These are phyloP conservation scores for Cynanchum wilfordii DNA, from an alignment of 257 asterid genomes.

Conservation along the genomic window DNA sequence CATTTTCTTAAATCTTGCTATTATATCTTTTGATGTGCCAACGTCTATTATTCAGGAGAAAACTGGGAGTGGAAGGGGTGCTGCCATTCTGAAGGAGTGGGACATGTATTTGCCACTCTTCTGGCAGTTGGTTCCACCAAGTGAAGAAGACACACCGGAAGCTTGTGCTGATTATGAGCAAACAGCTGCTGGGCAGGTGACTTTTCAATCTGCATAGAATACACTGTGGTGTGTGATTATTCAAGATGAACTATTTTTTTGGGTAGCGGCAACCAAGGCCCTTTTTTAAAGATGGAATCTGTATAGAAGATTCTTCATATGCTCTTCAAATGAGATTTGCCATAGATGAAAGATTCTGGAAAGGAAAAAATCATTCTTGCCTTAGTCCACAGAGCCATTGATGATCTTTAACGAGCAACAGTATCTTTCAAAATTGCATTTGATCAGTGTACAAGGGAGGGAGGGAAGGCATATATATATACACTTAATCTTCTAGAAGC, in stretches of 20 bases:
- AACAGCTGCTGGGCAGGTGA: conserved; percentile 53
- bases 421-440: conserved; percentile 7
- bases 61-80: conserved; percentile 82
- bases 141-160: conserved; percentile 98
- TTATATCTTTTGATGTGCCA: neutral
- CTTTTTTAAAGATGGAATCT: neutral
- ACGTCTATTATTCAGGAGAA: conserved; percentile 47
- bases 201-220: conserved; percentile 58
- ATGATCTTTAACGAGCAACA: conserved; percentile 1
- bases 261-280: conserved; percentile 4
- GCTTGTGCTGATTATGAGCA: conserved; percentile 70
- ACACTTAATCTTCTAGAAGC: neutral
- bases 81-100: conserved; percentile 71
- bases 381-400: neutral
- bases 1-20: neutral
- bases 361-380: neutral
- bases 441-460: conserved; percentile 26
- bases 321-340: neutral
- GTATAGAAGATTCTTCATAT: neutral
- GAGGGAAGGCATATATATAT: neutral
- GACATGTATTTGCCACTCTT: conserved; percentile 78
- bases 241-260: neutral
- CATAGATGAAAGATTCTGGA: neutral
- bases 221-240: neutral
- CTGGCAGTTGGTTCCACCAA: conserved; percentile 98